A percentile compares a stretch with the other conserved stretches of the same genome.
phyloP scores from a whole-genome alignment of 306 rosid genomes.

The Mucuna pruriens region DNA sequence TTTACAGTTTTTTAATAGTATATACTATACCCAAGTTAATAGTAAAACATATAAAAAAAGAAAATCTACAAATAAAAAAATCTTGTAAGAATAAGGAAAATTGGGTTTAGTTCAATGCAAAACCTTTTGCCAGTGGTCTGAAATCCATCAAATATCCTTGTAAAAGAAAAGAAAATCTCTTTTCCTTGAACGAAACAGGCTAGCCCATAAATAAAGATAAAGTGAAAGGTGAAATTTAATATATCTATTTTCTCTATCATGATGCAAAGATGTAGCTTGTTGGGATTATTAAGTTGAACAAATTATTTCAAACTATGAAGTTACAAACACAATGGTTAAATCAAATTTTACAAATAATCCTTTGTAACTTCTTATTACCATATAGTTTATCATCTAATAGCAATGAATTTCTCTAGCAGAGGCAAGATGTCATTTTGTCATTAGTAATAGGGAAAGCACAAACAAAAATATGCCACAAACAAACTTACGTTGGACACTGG shows the following conservation, averaged over 20 bases:
- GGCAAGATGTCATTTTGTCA: too few species aligned
- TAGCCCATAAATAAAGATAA: background rate
- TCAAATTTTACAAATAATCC: background rate
- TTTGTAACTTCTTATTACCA: background rate
- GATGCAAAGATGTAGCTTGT: background rate
- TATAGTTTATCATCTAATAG: too few species aligned
- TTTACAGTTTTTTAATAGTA: background rate
- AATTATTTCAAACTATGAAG: background rate
- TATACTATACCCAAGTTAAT: too few species aligned
- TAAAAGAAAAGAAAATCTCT: background rate
- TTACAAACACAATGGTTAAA: background rate
- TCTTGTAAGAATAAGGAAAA: background rate
- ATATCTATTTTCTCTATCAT: too few species aligned
- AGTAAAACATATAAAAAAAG: too few species aligned
- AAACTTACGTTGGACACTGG: background rate
- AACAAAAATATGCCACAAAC: too few species aligned
- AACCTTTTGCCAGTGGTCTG: background rate
- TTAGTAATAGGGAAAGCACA: too few species aligned
- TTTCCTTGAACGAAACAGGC: background rate
- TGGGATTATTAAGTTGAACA: background rate
- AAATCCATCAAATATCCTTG: background rate
- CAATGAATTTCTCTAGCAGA: background rate
- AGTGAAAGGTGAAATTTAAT: background rate
- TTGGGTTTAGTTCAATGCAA: background rate
- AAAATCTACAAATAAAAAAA: too few species aligned